A percentile compares a stretch with the other conserved stretches of the same genome.
Evolutionary conservation across 116 monocot species (phyloP).

Genomic region (Papilionanthe hybrid): DNA sequence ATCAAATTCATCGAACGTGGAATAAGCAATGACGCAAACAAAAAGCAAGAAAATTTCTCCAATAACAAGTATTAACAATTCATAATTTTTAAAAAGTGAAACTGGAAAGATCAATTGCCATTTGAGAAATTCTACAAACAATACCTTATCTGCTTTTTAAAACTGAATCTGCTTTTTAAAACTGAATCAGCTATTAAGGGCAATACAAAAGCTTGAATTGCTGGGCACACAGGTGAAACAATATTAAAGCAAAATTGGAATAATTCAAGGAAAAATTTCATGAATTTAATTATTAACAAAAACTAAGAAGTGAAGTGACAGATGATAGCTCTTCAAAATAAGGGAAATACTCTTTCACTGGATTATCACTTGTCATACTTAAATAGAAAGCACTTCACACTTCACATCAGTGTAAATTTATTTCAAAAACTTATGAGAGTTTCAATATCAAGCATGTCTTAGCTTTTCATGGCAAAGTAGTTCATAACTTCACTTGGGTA

Average conservation of each 20-base stretch:
- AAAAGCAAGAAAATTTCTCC: neutral
- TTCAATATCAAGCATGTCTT: neutral
- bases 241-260: neutral
- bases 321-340: neutral
- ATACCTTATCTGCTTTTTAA: neutral
- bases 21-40: neutral
- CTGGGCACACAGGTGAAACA: neutral
- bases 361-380: neutral
- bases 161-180: neutral
- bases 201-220: neutral
- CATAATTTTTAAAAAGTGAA: neutral
- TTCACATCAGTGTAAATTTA: neutral
- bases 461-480: neutral
- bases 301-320: neutral
- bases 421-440: neutral
- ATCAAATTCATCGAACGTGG: neutral
- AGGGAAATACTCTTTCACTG: neutral
- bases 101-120: neutral
- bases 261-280: neutral
- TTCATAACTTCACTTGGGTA: neutral
- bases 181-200: neutral
- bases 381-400: neutral
- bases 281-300: neutral
- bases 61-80: neutral
- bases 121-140: neutral